Base-by-base conservation (phyloP, 495 filamentous ascomycete genomes). In the Stereocaulon alpinum region DNA sequence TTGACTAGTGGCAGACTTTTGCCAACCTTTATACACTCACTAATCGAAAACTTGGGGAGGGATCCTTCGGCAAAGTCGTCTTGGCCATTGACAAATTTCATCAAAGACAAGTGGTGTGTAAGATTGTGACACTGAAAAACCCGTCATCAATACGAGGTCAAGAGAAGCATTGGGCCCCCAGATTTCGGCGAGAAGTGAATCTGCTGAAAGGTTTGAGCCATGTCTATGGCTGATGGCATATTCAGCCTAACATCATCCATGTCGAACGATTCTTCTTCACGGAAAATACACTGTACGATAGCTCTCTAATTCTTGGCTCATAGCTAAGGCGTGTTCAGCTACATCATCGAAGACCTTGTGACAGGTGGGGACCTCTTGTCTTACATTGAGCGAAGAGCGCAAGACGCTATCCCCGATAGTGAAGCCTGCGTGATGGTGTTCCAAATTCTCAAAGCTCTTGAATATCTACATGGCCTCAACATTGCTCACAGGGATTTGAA, bases 401-500 rank as follows among this genome's bases (percentile, higher is more conserved):
- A 73, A 7, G 65, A 44, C 2, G n/a, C 34, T 7, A 71, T 86
- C 1, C 49, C 55, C 14, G 80, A 83, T 43, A 72, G 74, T 3
- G 76, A 85, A 55, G 74, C 76, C 34, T 78, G 78, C 40, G 30
- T 45, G 40, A 78, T 87, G 42, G 69, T 79, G 7, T 75, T 75
- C 58, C 85, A 88, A 62, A 67, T 86, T 15, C 68, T 84, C 3
- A 76, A 80, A 56, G 85, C 82, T 12, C 62, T 87, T 27, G 71
- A 80, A 17, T 84, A 86, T 63, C 65, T 86, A 6, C 84, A 87
- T 63, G 68, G 72, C 11, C 68, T 71, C 6, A 64, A 72, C 5
- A 80, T 87, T 41, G 82, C 80, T 10, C 85, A 88, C 65, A 70
- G 85, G 32, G 85, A 88, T 61, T 68, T 88, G n/a, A 87, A 88